A percentile compares a stretch with the other conserved stretches of the same genome.
Conservation (phyloP, 2,329 filamentous ascomycete genomes). For the Penicillium sp. region DNA sequence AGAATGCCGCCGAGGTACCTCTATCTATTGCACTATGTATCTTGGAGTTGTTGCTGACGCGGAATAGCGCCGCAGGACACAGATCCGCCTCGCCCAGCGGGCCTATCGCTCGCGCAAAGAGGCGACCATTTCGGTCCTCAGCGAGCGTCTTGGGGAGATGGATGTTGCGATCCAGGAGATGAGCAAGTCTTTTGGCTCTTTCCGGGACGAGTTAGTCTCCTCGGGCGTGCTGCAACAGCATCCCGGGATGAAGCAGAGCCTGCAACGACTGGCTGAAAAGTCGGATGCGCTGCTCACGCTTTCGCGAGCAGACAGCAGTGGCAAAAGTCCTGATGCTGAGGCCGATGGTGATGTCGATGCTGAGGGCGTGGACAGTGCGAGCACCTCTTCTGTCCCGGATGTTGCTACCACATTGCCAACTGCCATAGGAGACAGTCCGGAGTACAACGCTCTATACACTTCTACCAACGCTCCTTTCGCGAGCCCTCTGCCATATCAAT, state of each 20-base stretch:
- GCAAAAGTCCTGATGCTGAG: background rate
- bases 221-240: conserved; percentile 56
- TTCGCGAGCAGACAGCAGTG: conserved; percentile 17
- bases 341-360: background rate
- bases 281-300: conserved; percentile 56
- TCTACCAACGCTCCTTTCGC: background rate
- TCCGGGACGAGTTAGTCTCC: conserved; percentile 60
- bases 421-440: background rate
- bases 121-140: conserved; percentile 68
- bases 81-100: conserved; percentile 80
- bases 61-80: conserved; percentile 69
- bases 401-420: background rate
- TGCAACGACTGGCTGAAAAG: conserved; percentile 55
- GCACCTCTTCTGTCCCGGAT: background rate
- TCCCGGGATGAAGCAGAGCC: conserved; percentile 55
- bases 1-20: conserved; percentile 69
- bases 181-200: conserved; percentile 64
- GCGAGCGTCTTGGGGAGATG: conserved; percentile 65
- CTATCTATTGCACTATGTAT: conserved; percentile 38
- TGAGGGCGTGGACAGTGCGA: background rate
- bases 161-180: conserved; percentile 68
- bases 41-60: background rate
- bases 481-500: background rate
- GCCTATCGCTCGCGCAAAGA: conserved; percentile 84
- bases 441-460: background rate